These are phyloP conservation scores for Allomyces macrogynus DNA, from an alignment of 192 early-diverging fungal species.

Conservation along the genomic window DNA sequence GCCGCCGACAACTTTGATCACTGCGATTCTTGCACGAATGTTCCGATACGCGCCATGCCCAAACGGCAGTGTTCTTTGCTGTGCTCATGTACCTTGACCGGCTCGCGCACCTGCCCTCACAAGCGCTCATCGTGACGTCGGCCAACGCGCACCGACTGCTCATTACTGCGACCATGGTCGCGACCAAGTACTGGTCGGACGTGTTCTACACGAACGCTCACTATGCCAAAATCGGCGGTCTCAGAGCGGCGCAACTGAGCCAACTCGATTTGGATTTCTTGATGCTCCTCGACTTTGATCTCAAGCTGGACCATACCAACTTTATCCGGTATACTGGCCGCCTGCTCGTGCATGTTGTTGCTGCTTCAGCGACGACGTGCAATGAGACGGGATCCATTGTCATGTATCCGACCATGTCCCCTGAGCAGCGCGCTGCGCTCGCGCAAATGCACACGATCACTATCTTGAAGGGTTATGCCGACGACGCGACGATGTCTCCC, in stretches of 20 bases:
- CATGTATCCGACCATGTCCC: no score
- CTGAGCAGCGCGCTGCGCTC: no score
- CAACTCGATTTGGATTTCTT: conserved; percentile 77
- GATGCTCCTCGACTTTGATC: conserved; percentile 62
- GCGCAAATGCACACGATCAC: no score
- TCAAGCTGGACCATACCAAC: conserved; percentile 22
- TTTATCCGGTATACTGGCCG: no score
- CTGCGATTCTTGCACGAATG: conserved; percentile 62
- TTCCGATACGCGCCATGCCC: conserved; percentile 84
- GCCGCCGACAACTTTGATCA: conserved; percentile 72
- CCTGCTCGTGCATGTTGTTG: no score
- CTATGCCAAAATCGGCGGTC: conserved; percentile 72
- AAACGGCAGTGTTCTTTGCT: conserved; percentile 73
- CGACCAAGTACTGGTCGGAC: conserved; percentile 76
- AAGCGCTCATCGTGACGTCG: conserved; percentile 49
- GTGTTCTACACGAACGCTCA: conserved; percentile 85
- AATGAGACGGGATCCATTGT: no score
- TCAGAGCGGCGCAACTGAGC: conserved; percentile 81
- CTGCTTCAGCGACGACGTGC: no score
- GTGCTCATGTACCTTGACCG: conserved; percentile 76
- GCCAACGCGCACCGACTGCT: conserved; percentile 81
- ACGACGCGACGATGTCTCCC: no score
- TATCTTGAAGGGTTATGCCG: no score
- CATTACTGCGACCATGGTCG: conserved; percentile 70
- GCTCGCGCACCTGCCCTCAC: conserved; percentile 17